Evolutionary conservation across 306 rosid species (phyloP).

Genomic region (Crotalaria pallida): DNA sequence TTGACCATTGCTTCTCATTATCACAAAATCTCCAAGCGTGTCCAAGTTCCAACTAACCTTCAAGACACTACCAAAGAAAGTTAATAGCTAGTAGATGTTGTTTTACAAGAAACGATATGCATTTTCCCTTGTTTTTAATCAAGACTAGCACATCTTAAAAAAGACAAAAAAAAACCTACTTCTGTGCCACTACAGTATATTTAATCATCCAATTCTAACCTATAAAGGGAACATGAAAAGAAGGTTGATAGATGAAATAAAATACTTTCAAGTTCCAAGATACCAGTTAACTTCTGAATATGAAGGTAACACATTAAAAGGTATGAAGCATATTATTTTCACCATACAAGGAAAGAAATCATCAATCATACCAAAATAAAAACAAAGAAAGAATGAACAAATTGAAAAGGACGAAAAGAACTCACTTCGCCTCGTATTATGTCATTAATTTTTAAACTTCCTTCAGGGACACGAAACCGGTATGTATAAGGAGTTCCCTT

Average conservation of each 20-base stretch:
- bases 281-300: neutral
- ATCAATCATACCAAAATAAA: neutral
- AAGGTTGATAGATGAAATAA: neutral
- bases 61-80: slow-evolving; percentile 70
- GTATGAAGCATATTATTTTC: neutral
- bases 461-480: slow-evolving; percentile 82
- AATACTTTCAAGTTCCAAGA: slow-evolving; percentile 5
- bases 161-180: neutral
- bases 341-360: neutral
- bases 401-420: slow-evolving; percentile 2
- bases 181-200: neutral
- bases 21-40: slow-evolving; percentile 95
- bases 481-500: slow-evolving; percentile 74
- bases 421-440: slow-evolving; percentile 86
- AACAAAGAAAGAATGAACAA: neutral
- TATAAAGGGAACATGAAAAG: neutral
- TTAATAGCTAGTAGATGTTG: slow-evolving; percentile 34
- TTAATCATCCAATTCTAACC: neutral
- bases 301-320: neutral
- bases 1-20: slow-evolving; percentile 98
- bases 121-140: neutral
- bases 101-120: neutral
- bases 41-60: slow-evolving; percentile 99
- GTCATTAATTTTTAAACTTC: slow-evolving; percentile 80
- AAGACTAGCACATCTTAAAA: neutral